These are phyloP conservation scores for Candida parachauliodes DNA, from an alignment of 805 yeast species.

Conservation along the genomic window DNA sequence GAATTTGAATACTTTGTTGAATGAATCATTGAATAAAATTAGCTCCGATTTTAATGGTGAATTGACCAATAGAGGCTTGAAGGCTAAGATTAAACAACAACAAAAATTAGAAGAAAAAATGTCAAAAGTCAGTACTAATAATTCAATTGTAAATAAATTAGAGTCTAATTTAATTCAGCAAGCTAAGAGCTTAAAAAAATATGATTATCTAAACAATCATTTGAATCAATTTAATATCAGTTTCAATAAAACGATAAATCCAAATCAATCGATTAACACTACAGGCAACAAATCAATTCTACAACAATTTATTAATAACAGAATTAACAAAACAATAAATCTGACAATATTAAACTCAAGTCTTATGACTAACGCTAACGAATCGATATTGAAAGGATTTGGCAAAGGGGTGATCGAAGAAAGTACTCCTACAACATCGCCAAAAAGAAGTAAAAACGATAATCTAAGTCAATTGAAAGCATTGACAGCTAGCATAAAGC, in stretches of 20 bases:
- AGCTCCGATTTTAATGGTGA: constrained; percentile 23
- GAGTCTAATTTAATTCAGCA: constrained; percentile 23
- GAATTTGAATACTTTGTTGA: constrained; percentile 24
- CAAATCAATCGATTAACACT: constrained; percentile 2
- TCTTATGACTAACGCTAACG: constrained; percentile 15
- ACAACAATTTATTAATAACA: constrained; percentile 5
- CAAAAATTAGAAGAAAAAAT: constrained; percentile 1
- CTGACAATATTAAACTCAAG: constrained; percentile 16
- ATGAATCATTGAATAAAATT: constrained; percentile 19
- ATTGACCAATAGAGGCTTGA: constrained; percentile 27
- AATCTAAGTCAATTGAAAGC: constrained; percentile 22
- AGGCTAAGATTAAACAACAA: constrained; percentile 15
- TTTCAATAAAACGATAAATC: not conserved
- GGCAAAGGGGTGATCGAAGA: constrained; percentile 37
- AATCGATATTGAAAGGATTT: constrained; percentile 30
- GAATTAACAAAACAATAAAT: constrained; percentile 9
- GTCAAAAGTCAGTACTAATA: not conserved
- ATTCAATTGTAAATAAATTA: constrained; percentile 11
- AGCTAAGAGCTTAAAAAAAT: constrained; percentile 27
- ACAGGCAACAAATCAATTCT: constrained; percentile 8
- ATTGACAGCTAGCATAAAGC: constrained; percentile 23
- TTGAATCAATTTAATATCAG: constrained; percentile 6
- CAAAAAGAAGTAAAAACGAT: constrained; percentile 13
- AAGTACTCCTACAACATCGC: constrained; percentile 34
- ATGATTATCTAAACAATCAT: constrained; percentile 33